A percentile compares a stretch with the other conserved stretches of the same genome.
Conservation (phyloP, 805 yeast genomes). For the Myxozyma kluyveri region DNA sequence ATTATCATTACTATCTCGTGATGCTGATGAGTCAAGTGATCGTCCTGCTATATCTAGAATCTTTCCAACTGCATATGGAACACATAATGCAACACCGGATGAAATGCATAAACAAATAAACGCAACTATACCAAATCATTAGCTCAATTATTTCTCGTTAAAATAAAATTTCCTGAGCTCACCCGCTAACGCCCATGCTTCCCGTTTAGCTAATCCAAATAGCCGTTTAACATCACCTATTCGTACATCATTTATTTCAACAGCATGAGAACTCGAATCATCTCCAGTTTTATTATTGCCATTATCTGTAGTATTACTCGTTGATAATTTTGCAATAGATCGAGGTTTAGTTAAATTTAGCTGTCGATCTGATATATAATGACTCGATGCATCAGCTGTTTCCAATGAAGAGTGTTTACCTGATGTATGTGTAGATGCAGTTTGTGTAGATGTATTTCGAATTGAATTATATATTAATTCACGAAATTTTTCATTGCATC, state of each 20-base stretch:
- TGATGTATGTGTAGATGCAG: too few species aligned
- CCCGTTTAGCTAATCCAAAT: slow-evolving; percentile 55
- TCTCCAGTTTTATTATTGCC: too few species aligned
- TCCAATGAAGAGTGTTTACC: not conserved
- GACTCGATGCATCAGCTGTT: too few species aligned
- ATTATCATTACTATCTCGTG: not conserved
- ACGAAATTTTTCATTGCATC: too few species aligned
- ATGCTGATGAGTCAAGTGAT: slow-evolving; percentile 27
- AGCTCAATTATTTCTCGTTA: not conserved
- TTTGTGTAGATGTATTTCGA: too few species aligned
- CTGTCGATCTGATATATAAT: too few species aligned
- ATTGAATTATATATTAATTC: too few species aligned
- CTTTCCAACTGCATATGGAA: slow-evolving; percentile 81
- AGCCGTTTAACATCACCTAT: slow-evolving; percentile 47
- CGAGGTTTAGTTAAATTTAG: not conserved
- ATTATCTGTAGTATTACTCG: too few species aligned
- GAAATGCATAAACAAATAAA: slow-evolving; percentile 62
- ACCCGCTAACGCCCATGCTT: slow-evolving; percentile 50
- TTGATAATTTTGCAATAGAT: too few species aligned
- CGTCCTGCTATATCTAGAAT: slow-evolving; percentile 65
- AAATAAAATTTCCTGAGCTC: slow-evolving; percentile 48
- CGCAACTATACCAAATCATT: slow-evolving; percentile 44
- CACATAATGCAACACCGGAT: slow-evolving; percentile 73
- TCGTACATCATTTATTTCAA: slow-evolving; percentile 14
- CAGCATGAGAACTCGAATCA: not conserved